Base-by-base conservation (phyloP, 2,329 filamentous ascomycete genomes). In the Xylaria sp. region DNA sequence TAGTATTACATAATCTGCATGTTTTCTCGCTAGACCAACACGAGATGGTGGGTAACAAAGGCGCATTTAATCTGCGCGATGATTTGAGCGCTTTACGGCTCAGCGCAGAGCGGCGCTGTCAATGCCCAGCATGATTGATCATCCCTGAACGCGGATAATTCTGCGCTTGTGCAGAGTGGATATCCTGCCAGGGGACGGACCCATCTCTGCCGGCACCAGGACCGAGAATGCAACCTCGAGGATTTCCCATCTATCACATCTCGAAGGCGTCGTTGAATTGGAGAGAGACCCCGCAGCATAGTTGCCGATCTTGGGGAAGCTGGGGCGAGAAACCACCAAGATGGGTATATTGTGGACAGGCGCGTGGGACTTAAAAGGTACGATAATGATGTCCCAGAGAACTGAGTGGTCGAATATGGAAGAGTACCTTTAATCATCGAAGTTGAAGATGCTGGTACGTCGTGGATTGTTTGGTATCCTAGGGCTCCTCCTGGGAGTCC, bases 211-310 rank as follows among this genome's bases (percentile, higher is more conserved):
- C 56, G 60, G 65, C 13, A 46, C 28, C 44, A 51, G 39, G 48
- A 63, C 63, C 67, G 56, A 69, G 54, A 60, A 69, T 71, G 57
- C 61, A 60, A 69, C 67, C 25, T 39, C 62, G 37, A 56, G 61
- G 52, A 72, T 66, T 72, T 69, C 63, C 70, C 70, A 69, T 72
- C 70, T 73, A 69, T 73, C 64, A 67, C 54, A 64, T 65, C 56
- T 62, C 56, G 18, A 37, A 31, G 46, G 64, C 15, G 37, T 46
- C 48, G 20, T 31, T 25, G 28, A 12, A 5, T 60, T 62, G 44
- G 62, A 60, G 46, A 46, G 41, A 39, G 41, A 50, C 69, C 69
- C 59, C 69, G 56, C 71, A 68, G 51, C 56, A 63, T 58, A 46
- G 37, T 67, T 37, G 54, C 20, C 28, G 66, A 65, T 58, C 31